Conservation (phyloP, 768 basidiomycete genomes). For the Trametes maxima region DNA sequence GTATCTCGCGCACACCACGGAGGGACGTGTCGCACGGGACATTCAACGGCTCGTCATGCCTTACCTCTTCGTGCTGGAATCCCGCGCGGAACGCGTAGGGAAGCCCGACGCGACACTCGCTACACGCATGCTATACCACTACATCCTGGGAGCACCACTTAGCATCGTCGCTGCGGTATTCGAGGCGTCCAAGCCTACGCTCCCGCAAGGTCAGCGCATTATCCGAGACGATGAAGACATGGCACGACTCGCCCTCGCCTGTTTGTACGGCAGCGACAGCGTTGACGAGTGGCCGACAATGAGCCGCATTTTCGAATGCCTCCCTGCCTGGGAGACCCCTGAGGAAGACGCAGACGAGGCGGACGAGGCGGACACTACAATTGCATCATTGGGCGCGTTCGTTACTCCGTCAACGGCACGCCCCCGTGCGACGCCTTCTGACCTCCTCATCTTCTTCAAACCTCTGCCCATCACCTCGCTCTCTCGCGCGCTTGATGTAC, state of each 20-base stretch:
- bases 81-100: conserved; percentile 81
- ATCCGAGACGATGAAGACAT: conserved; percentile 83
- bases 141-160: conserved; percentile 68
- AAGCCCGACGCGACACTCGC: conserved; percentile 67
- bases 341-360: conserved; percentile 60
- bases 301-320: conserved; percentile 93
- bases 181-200: conserved; percentile 89
- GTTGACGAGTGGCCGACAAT: conserved; percentile 78
- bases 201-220: conserved; percentile 68
- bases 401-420: conserved; percentile 72
- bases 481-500: conserved; percentile 83
- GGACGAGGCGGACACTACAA: conserved; percentile 81
- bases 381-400: conserved; percentile 77
- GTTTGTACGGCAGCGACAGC: conserved; percentile 80
- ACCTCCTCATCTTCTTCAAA: conserved; percentile 81
- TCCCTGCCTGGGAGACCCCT: conserved; percentile 84
- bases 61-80: conserved; percentile 90
- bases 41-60: conserved; percentile 83
- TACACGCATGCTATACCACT: conserved; percentile 68
- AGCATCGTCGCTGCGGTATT: conserved; percentile 75
- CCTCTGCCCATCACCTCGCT: conserved; percentile 74
- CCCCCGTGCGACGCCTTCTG: conserved; percentile 58
- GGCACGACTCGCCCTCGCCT: conserved; percentile 83
- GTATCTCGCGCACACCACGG: conserved; percentile 74
- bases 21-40: conserved; percentile 64